Evolutionary conservation across 1,139 yeast genomes (phyloP).

Genomic region (Sugiyamaella neomexicana): DNA sequence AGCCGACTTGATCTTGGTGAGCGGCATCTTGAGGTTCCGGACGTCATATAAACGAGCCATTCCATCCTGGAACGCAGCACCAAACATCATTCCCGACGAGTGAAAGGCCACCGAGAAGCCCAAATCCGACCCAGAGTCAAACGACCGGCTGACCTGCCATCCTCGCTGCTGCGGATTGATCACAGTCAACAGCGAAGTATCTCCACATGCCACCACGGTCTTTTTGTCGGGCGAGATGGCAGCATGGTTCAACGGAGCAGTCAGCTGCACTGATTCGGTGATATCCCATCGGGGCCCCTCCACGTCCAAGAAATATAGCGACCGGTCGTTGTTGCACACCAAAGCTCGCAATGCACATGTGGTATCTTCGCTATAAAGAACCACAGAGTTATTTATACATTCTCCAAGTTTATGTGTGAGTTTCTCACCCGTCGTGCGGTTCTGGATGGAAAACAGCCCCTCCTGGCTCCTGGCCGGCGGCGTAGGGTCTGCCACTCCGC

Average conservation of each 20-base stretch:
- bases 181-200: conserved; percentile 52
- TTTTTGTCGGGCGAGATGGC: conserved; percentile 59
- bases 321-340: conserved; percentile 80
- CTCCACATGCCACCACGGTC: conserved; percentile 60
- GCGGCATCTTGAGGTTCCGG: conserved; percentile 51
- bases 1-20: conserved; percentile 43
- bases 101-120: conserved; percentile 86
- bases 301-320: conserved; percentile 65
- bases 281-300: conserved; percentile 48
- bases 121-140: conserved; percentile 65
- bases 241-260: conserved; percentile 59
- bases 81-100: conserved; percentile 67
- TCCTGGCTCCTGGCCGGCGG: conserved; percentile 32
- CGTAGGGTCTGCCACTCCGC: conserved; percentile 54
- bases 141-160: conserved; percentile 37
- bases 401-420: conserved; percentile 67
- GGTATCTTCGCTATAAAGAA: conserved; percentile 48
- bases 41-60: conserved; percentile 73
- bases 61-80: conserved; percentile 86
- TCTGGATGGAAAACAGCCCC: conserved; percentile 64
- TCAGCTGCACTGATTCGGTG: conserved; percentile 46
- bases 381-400: conserved; percentile 80
- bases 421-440: conserved; percentile 48
- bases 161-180: conserved; percentile 46
- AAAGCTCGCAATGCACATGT: conserved; percentile 50